These are phyloP conservation scores for Dispira simplex DNA, from an alignment of 192 early-diverging fungal genomes.

Conservation along the genomic window DNA sequence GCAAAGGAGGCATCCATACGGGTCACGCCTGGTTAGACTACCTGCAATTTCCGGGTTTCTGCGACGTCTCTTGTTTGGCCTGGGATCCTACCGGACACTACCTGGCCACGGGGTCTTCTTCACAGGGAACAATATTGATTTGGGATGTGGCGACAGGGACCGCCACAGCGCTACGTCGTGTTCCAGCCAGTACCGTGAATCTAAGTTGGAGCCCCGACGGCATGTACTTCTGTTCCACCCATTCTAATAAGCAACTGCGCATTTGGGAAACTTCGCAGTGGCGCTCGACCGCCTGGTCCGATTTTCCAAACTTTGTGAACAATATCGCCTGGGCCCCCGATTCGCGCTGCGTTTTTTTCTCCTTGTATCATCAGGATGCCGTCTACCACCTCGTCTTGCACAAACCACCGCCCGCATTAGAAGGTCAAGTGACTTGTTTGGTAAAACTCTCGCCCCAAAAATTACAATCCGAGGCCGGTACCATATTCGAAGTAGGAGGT, in stretches of 20 bases:
- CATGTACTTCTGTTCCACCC: conserved; percentile 19
- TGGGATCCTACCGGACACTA: conserved; percentile 26
- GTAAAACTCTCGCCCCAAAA: not conserved
- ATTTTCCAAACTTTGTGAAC: conserved; percentile 16
- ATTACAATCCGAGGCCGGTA: not conserved
- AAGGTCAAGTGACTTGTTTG: conserved; percentile 17
- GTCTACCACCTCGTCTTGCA: conserved; percentile 24
- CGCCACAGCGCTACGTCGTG: conserved; percentile 22
- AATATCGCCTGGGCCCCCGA: conserved; percentile 27
- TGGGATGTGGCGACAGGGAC: conserved; percentile 29
- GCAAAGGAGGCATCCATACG: conserved; percentile 1
- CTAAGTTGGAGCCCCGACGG: conserved; percentile 22
- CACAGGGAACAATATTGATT: conserved; percentile 21
- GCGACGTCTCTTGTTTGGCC: conserved; percentile 21
- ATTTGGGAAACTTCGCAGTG: conserved; percentile 30
- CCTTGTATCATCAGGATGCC: conserved; percentile 13
- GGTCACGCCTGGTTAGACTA: conserved; percentile 2
- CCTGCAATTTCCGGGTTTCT: not conserved
- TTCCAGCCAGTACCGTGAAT: conserved; percentile 17
- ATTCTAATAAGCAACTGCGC: conserved; percentile 24
- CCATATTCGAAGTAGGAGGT: conserved; percentile 19
- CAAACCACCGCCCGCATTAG: conserved; percentile 21
- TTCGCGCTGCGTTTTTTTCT: conserved; percentile 25
- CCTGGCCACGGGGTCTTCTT: conserved; percentile 23
- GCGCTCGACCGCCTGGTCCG: conserved; percentile 26